Conservation (phyloP, 805 yeast genomes). For the Schwanniomyces polymorphus region DNA sequence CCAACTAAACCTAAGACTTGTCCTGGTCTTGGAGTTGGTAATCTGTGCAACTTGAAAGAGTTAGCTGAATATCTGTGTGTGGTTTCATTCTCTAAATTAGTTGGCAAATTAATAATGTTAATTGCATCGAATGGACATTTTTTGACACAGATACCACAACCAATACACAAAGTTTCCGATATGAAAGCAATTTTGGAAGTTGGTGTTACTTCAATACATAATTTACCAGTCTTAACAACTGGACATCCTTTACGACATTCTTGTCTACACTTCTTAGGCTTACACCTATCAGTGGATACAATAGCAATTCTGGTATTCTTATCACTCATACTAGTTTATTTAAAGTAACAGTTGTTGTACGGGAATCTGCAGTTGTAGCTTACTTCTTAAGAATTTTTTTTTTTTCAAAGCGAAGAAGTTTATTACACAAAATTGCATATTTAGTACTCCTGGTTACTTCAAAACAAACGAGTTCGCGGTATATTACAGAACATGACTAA, state of each 20-base stretch:
- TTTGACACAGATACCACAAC: constrained; percentile 99
- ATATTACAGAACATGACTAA: constrained; percentile 23
- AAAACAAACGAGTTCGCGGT: not conserved
- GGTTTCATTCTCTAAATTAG: constrained; percentile 87
- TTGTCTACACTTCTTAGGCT: constrained; percentile 97
- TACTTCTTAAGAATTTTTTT: not conserved
- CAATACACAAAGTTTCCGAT: constrained; percentile 92
- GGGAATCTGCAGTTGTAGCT: constrained; percentile 1
- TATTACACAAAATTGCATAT: not conserved
- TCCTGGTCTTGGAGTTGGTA: constrained; percentile 98
- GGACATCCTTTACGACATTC: constrained; percentile 98
- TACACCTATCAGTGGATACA: constrained; percentile 91
- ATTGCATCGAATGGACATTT: constrained; percentile 98
- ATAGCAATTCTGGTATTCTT: constrained; percentile 88
- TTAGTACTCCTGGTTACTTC: not conserved
- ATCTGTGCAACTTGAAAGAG: constrained; percentile 93
- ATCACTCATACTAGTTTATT: constrained; percentile 20
- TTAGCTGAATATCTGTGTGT: constrained; percentile 98
- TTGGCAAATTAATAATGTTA: constrained; percentile 92
- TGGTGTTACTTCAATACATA: constrained; percentile 95
- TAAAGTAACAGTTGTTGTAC: not conserved
- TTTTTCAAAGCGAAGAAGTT: not conserved
- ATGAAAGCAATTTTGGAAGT: constrained; percentile 90
- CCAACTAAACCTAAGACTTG: constrained; percentile 98
- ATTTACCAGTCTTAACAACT: constrained; percentile 95